Evolutionary conservation across 768 basidiomycete genomes (phyloP), one percentile per base, ranked within the genome.

Genomic region (Leccinum disarticulatum): DNA sequence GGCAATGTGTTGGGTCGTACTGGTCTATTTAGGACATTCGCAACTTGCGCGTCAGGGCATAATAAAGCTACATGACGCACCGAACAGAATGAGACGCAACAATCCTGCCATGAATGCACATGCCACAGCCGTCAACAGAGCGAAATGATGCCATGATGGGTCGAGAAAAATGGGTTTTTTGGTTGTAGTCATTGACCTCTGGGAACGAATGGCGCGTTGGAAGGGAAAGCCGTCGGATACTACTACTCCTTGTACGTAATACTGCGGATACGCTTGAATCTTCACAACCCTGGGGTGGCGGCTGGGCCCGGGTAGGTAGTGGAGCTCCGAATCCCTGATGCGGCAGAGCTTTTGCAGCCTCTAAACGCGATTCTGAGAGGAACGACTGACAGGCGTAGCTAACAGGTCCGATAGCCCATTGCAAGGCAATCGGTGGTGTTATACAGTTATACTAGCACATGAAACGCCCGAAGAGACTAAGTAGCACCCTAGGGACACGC

Each of bases 1-100:
- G 76, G 69, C 94, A 95, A 68, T 85, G 88, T 55, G 82, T 77
- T 14, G 88, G 85, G 72, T 95, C 93, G 7, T 80, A 74, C 71
- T 80, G 82, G 72, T 91, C 94, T 94, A 43, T 31, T 49, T 17
- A 17, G 35, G 43, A 41, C 19, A 14, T 48, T 33, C 19, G 22
- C 60, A 68, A 50, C 27, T 27, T 27, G 27, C 28, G 28, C n/a
- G 41, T 50, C 14, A 43, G 53, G 41, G 31, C 59, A 55, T 17
- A 4, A 61, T 43, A 54, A 28, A 52, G 51, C 25, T 19, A 52
- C 52, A 52, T 19, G 52, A 54, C 80, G 52, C 55, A 85, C 84
- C 84, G 49, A 77, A 66, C 27, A 86, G 60, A 28, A 77, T 58
- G 62, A 76, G 73, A 51, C 80, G 77, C 46, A 78, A 59, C 30